Conservation (phyloP, 331 rosid genomes). For the Stylosanthes scabra region DNA sequence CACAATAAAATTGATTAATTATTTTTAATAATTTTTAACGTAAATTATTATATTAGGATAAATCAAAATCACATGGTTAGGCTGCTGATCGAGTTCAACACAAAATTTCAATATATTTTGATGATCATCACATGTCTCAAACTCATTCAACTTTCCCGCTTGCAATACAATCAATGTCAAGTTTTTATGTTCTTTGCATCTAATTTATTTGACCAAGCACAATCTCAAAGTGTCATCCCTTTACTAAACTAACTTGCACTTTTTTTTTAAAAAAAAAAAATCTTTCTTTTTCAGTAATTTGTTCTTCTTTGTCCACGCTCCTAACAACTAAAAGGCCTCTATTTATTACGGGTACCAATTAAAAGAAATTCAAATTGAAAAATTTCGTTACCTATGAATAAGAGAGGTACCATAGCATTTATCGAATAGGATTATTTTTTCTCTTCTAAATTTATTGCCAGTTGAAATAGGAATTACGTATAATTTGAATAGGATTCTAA, state of each 20-base stretch:
- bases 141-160: conserved; percentile 37
- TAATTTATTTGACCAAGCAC: conserved; percentile 18
- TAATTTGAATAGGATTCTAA: no score
- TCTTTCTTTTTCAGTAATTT: background rate
- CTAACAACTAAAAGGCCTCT: no score
- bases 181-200: conserved; percentile 32
- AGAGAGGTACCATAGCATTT: no score
- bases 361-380: no score
- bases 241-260: conserved; percentile 5
- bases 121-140: background rate
- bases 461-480: no score
- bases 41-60: conserved; percentile 4
- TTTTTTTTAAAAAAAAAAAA: no score
- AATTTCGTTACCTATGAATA: no score
- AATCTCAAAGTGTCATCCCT: conserved; percentile 27
- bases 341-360: no score
- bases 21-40: background rate
- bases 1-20: background rate
- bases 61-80: background rate
- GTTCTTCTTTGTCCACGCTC: no score
- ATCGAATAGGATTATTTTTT: no score
- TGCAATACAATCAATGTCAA: conserved; percentile 41
- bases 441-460: no score
- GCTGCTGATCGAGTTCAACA: conserved; percentile 17
- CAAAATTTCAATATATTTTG: conserved; percentile 31